Percentiles rank a stretch among this genome's conserved stretches.
Conservation (phyloP, 169 alveolate genomes). For the Cryptosporidium andersoni region DNA sequence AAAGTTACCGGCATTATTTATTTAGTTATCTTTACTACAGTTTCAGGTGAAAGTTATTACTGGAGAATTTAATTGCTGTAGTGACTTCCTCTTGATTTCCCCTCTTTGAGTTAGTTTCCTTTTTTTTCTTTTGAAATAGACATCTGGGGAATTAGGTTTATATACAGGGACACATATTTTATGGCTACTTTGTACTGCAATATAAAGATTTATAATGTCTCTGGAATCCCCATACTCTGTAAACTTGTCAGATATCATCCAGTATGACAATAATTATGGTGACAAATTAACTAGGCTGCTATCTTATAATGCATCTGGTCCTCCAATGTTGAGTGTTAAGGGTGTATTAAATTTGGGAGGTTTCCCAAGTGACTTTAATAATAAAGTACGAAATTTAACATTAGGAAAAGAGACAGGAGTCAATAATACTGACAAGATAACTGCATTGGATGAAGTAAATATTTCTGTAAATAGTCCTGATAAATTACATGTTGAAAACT, state of each 20-base stretch:
- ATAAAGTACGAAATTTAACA: not conserved
- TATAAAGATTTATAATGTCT: not conserved
- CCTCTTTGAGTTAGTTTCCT: no score
- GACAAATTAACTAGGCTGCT: slow-evolving; percentile 25
- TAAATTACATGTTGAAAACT: not conserved
- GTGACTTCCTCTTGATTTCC: no score
- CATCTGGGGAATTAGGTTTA: no score
- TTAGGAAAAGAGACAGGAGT: not conserved
- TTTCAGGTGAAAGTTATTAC: no score
- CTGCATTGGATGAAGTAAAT: not conserved
- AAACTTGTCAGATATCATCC: slow-evolving; percentile 22
- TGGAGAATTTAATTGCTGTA: no score
- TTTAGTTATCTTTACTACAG: no score
- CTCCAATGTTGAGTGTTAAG: slow-evolving; percentile 24
- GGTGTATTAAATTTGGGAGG: not conserved
- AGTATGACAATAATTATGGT: slow-evolving; percentile 56
- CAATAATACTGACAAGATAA: not conserved
- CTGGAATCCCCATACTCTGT: slow-evolving; percentile 1
- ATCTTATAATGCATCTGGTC: slow-evolving; percentile 20
- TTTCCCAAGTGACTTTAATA: not conserved
- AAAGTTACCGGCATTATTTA: no score
- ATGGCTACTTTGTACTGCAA: no score
- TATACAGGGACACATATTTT: no score
- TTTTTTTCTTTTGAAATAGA: no score
- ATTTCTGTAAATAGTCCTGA: not conserved